phyloP scores from a whole-genome alignment of 305 asterid species.

The Vinca major region DNA sequence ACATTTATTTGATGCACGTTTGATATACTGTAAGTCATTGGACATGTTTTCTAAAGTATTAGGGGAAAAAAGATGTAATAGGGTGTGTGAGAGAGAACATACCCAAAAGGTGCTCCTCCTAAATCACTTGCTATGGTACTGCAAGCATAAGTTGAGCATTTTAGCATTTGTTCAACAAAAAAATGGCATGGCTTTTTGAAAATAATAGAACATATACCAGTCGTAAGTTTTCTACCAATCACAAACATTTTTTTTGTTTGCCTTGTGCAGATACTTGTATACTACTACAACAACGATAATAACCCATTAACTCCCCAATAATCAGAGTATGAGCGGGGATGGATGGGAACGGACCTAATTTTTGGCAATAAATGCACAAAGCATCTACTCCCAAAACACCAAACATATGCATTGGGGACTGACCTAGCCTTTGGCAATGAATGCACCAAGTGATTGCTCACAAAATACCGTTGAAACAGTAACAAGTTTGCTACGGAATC shows the following conservation, averaged over 20 bases:
- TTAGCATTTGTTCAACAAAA: neutral
- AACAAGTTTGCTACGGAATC: too few species aligned
- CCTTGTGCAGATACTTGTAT: neutral
- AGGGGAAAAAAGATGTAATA: neutral
- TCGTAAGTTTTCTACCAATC: neutral
- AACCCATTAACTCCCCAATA: too few species aligned
- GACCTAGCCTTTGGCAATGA: too few species aligned
- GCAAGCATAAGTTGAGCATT: conserved; percentile 25
- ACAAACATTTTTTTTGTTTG: neutral
- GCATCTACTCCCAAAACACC: too few species aligned
- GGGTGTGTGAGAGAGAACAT: conserved; percentile 20
- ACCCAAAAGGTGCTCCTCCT: conserved; percentile 95
- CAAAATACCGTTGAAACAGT: too few species aligned
- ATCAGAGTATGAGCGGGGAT: too few species aligned
- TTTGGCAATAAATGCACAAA: too few species aligned
- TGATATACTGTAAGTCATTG: neutral
- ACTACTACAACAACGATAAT: neutral
- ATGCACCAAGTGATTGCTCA: too few species aligned
- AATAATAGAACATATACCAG: neutral
- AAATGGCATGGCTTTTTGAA: neutral
- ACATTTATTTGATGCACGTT: neutral
- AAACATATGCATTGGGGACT: too few species aligned
- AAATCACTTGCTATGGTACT: conserved; percentile 69
- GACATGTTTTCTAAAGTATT: neutral
- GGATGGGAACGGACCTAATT: too few species aligned